Base-by-base conservation (phyloP, 1,284 basidiomycete genomes). In the Caloboletus firmus region DNA sequence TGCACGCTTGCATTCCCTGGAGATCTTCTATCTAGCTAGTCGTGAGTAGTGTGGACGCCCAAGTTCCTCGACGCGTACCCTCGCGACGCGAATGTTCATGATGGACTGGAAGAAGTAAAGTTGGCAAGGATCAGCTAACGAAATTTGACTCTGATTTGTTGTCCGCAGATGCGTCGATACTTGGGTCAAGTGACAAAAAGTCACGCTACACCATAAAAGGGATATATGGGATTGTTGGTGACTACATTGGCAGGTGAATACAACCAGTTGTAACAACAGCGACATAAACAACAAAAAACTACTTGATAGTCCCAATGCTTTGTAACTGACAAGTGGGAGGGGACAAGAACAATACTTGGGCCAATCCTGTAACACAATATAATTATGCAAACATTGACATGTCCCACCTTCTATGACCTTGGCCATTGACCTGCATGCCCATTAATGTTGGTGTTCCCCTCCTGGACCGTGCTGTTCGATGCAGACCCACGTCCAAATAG, bases 1-100 rank as follows among this genome's bases (percentile, higher is more conserved):
- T 97, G 72, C 91, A 93, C 59, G 93, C 89, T 62, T 84, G 94
- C 95, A 97, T 97, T 30, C 90, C 93, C 63, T 84, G 77, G 49
- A 91, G 77, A 72, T 91, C 89, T 39, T 79, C 76, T 62, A 77
- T 72, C 80, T 81, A 55, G 35, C 51, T 50, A 22, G 52, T 45
- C 37, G 55, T 72, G 52, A 72, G 59, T 39, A 45, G 45, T 42
- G 44, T n/a, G 13, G 28, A 45, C 26, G n/a, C 43, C 17, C 20
- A 15, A 20, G 41, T 32, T 20, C 37, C 45, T 48, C 26, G 48
- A 43, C 45, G 57, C 78, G 52, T 72, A 85, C 84, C 69, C 75
- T 73, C 49, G 81, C 79, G 49, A 72, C 71, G 12, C 85, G 79
- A 45, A 88, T 76, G 62, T 83, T 86, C 78, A 86, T 85, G 52